phyloP scores from a whole-genome alignment of 192 early-diverging fungal genomes.

The Phlyctochytrium arcticum region DNA sequence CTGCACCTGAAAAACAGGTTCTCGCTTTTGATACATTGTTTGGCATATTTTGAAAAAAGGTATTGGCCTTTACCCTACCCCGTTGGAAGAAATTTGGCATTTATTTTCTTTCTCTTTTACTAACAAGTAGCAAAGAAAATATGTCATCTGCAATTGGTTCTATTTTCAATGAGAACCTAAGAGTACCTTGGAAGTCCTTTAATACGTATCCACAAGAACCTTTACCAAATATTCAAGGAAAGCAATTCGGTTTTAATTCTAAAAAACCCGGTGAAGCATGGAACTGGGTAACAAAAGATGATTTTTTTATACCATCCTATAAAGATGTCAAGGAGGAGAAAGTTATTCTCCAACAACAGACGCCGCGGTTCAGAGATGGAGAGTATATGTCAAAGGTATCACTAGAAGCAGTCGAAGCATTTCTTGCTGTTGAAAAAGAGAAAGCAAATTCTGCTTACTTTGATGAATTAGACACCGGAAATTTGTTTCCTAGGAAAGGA shows the following conservation, averaged over 20 bases:
- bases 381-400: constrained; percentile 1
- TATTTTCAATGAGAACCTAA: neutral
- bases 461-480: neutral
- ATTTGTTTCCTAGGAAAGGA: neutral
- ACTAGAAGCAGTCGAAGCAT: too few relatives aligned
- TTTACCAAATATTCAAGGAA: neutral
- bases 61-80: neutral
- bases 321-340: neutral
- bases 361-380: neutral
- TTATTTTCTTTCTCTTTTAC: neutral
- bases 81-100: neutral
- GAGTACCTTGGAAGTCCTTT: neutral
- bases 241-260: neutral
- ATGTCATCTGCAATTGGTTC: neutral
- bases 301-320: neutral
- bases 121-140: too few relatives aligned
- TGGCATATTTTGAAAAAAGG: too few relatives aligned
- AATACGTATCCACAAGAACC: neutral
- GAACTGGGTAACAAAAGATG: neutral
- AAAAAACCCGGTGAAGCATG: neutral
- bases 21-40: neutral
- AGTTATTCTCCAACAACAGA: neutral
- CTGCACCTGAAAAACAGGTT: neutral
- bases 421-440: constrained; percentile 7
- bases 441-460: constrained; percentile 9